phyloP scores from a whole-genome alignment of 2,329 filamentous ascomycete species.

The Phaeosphaeriaceae sp. region DNA sequence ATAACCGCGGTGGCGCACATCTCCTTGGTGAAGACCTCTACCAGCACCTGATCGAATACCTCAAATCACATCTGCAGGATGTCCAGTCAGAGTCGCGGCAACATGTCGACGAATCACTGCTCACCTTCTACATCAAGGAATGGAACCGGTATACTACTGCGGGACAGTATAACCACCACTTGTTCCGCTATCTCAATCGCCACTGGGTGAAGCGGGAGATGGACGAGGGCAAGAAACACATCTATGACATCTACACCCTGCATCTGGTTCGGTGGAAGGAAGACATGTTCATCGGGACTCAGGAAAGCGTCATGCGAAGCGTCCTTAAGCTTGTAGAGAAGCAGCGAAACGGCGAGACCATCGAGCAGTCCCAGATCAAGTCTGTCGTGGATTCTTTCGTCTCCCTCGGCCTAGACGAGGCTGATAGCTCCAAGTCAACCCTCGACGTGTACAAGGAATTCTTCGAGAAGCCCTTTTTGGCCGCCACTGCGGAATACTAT shows the following conservation, averaged over 20 bases:
- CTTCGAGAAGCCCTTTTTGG: conserved; percentile 92
- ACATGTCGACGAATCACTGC: conserved; percentile 87
- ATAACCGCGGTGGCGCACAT: conserved; percentile 85
- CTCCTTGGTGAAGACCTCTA: conserved; percentile 96
- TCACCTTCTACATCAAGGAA: conserved; percentile 93
- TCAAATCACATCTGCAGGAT: conserved; percentile 74
- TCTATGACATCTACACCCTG: conserved; percentile 97
- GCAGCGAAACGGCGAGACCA: conserved; percentile 95
- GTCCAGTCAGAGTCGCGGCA: conserved; percentile 75
- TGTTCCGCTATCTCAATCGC: conserved; percentile 94
- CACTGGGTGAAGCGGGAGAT: conserved; percentile 99
- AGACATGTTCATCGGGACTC: conserved; percentile 84
- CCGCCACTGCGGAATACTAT: conserved; percentile 85
- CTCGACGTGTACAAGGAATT: conserved; percentile 92
- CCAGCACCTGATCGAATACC: conserved; percentile 85
- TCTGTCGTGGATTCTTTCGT: conserved; percentile 95
- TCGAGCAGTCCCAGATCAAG: conserved; percentile 96
- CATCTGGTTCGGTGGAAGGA: conserved; percentile 95
- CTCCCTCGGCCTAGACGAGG: conserved; percentile 90
- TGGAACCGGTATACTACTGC: conserved; percentile 96
- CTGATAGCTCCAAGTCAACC: conserved; percentile 90
- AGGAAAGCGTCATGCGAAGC: conserved; percentile 89
- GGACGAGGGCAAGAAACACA: conserved; percentile 97
- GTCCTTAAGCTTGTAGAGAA: conserved; percentile 96
- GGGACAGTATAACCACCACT: conserved; percentile 95